Evolutionary conservation across 208 protist genomes (phyloP).

Genomic region (Kentomonas sorsogonicus): DNA sequence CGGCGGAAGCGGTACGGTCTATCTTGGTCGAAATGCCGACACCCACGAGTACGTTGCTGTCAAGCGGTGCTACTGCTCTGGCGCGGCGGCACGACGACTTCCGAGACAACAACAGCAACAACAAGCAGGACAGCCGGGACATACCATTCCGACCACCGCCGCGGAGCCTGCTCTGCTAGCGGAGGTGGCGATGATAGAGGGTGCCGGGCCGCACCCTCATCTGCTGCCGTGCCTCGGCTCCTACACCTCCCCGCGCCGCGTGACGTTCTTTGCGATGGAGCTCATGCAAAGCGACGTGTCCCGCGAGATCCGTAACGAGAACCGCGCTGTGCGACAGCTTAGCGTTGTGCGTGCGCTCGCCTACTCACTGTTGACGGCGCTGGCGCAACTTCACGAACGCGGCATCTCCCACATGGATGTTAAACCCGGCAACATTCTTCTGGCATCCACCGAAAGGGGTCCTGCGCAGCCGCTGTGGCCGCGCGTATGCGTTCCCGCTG

Average conservation of each 20-base stretch:
- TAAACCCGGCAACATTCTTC: constrained; percentile 77
- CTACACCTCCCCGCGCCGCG: constrained; percentile 30
- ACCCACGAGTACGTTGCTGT: constrained; percentile 50
- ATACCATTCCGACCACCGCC: constrained; percentile 2
- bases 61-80: constrained; percentile 41
- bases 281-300: constrained; percentile 76
- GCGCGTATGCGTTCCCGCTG: too few species aligned
- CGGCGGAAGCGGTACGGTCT: constrained; percentile 71
- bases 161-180: constrained; percentile 3
- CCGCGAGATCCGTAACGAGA: constrained; percentile 43
- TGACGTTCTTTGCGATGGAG: constrained; percentile 62
- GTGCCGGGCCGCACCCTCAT: constrained; percentile 51
- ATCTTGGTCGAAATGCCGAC: constrained; percentile 29
- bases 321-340: constrained; percentile 30
- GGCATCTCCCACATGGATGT: constrained; percentile 70
- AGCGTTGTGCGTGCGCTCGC: constrained; percentile 27
- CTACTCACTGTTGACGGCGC: constrained; percentile 39
- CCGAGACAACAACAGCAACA: not conserved
- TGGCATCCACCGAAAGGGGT: constrained; percentile 16
- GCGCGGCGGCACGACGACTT: not conserved
- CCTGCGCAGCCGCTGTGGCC: not conserved
- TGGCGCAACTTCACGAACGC: constrained; percentile 47
- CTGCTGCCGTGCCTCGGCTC: constrained; percentile 50
- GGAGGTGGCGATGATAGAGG: constrained; percentile 40
- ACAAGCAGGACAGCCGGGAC: constrained; percentile 3